Conservation (phyloP, 2,329 filamentous ascomycete species). For the Ophiosphaerella narmari region DNA sequence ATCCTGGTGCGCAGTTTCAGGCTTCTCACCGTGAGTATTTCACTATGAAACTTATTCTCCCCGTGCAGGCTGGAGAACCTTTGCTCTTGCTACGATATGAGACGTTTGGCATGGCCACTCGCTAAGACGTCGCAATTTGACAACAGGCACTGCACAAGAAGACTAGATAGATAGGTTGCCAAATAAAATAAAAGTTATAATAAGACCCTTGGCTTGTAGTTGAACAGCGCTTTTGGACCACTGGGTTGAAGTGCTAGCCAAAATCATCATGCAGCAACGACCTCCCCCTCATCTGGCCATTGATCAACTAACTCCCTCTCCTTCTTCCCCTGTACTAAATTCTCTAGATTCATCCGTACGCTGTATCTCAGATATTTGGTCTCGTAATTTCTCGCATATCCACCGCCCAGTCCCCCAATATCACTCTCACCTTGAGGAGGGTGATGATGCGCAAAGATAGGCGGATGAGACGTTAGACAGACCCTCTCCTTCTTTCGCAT, state of each 20-base stretch:
- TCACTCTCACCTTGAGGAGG: conserved; percentile 36
- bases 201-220: no score
- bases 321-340: conserved; percentile 22
- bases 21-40: conserved; percentile 1
- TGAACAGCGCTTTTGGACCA: not conserved
- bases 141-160: not conserved
- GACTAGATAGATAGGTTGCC: not conserved
- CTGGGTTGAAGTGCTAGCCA: no score
- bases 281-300: conserved; percentile 29
- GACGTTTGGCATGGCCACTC: not conserved
- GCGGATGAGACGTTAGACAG: conserved; percentile 33
- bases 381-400: conserved; percentile 37
- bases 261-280: not conserved
- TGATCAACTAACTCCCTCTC: conserved; percentile 32
- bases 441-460: conserved; percentile 39
- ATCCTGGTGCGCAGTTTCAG: conserved; percentile 14
- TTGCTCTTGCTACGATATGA: not conserved
- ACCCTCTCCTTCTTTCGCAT: conserved; percentile 24
- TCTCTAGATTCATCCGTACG: conserved; percentile 39
- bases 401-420: conserved; percentile 37
- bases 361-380: conserved; percentile 39
- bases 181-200: no score
- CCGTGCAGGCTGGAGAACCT: not conserved
- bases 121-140: not conserved
- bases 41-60: not conserved